Evolutionary conservation across 2,329 filamentous ascomycete genomes (phyloP), one percentile per base, ranked within the genome.

Genomic region (Chrysoporthe puriensis): DNA sequence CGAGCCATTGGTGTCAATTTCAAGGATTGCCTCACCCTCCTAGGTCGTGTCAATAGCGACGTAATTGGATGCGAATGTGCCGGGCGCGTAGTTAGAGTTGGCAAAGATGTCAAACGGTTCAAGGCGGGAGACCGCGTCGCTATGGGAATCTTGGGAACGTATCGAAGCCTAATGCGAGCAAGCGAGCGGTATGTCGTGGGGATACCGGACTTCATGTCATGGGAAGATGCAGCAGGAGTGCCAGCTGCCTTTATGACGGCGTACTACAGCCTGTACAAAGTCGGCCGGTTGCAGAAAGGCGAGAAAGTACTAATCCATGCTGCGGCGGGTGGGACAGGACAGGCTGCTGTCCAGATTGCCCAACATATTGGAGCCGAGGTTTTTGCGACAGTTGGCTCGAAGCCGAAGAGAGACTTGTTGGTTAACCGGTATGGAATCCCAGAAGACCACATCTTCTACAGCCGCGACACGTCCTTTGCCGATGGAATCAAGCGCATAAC

Each of bases 311-410:
- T 85, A 1, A 74, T 85, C 13, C 81, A 83, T 59, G 76, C 76
- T 11, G 83, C 77, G 7, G 77, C 80, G 3, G 80, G 81, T 61
- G 75, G 76, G 0, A 74, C 80, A 42, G 83, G 83, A 0, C 75
- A 81, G n/a, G 80, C 79, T 7, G 83, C 81, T 2, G 70, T 85
- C 3, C 74, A 77, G 7, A 67, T 84, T 11, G 79, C 80, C 3
- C 72, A 72, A 44, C 65, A 73, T 0, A 68, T 75, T 3, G 80
- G 77, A 0, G 78, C 78, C 7, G 75, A 79, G 3, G 72, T 86
- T 1, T 83, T 81, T 68, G 76, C 75, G 3, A 84, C 82, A 0
- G 78, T 66, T 8, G 67, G 67, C 16, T 67, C 46, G 9, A 42
- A 5, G 60, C 72, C 1, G 59, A 73, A 86, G 69, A 77, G 76